phyloP scores from a whole-genome alignment of 2,329 filamentous ascomycete genomes.

The Penicillium sp. region DNA sequence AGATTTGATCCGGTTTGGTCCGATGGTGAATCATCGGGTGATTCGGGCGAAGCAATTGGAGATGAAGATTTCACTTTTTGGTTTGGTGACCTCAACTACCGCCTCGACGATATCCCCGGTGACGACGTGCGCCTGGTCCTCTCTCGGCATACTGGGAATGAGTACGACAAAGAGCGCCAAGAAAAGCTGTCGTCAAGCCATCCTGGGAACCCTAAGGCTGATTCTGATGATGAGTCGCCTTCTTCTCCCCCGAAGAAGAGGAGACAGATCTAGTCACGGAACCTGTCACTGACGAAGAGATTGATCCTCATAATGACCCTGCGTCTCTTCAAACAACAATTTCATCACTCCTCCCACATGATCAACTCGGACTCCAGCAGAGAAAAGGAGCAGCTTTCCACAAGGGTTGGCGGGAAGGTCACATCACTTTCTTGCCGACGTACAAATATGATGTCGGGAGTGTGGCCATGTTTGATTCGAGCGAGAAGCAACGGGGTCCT shows the following conservation, averaged over 20 bases:
- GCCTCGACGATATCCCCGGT: conserved; percentile 81
- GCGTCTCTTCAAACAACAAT: conserved; percentile 85
- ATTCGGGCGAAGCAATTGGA: conserved; percentile 63
- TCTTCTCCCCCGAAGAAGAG: conserved; percentile 6
- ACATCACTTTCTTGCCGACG: conserved; percentile 84
- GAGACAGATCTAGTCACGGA: conserved; percentile 42
- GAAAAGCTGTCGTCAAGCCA: conserved; percentile 21
- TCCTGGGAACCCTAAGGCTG: neutral
- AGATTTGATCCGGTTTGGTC: conserved; percentile 74
- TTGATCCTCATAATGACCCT: conserved; percentile 73
- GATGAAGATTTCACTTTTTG: conserved; percentile 94
- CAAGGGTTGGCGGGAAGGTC: conserved; percentile 88
- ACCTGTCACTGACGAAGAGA: conserved; percentile 58
- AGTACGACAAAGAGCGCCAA: conserved; percentile 62
- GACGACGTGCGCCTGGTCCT: conserved; percentile 85
- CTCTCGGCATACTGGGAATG: conserved; percentile 75
- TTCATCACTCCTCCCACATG: conserved; percentile 81
- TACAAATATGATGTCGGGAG: conserved; percentile 99
- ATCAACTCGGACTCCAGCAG: conserved; percentile 77
- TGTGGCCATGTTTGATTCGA: conserved; percentile 87
- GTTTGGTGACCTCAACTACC: conserved; percentile 95
- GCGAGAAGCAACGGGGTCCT: conserved; percentile 87
- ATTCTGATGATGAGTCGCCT: conserved; percentile 4
- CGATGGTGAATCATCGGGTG: conserved; percentile 61
- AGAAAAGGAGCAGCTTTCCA: conserved; percentile 76